phyloP scores from a whole-genome alignment of 805 yeast species.

The Lachancea lanzarotensis region DNA sequence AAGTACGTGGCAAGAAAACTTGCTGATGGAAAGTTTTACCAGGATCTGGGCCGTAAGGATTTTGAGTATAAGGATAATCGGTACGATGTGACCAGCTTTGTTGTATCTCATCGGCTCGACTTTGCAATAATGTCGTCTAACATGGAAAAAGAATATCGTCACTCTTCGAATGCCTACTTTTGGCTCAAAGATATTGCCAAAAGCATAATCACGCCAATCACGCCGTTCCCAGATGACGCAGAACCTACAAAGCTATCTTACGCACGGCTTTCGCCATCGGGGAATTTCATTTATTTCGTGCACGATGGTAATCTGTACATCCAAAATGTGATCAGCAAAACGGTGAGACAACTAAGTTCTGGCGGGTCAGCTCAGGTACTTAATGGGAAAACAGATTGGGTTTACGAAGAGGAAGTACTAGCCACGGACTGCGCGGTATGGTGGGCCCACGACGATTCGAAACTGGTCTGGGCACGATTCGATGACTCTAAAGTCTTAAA shows the following conservation, averaged over 20 bases:
- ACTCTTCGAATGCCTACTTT: constrained; percentile 55
- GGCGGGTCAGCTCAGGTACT: constrained; percentile 49
- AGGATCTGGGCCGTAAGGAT: constrained; percentile 23
- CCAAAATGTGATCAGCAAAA: constrained; percentile 30
- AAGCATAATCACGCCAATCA: constrained; percentile 30
- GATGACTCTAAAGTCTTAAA: constrained; percentile 55
- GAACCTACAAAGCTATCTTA: constrained; percentile 32
- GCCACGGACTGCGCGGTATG: constrained; percentile 53
- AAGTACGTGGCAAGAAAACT: constrained; percentile 30
- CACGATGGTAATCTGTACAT: constrained; percentile 49
- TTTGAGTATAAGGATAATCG: constrained; percentile 39
- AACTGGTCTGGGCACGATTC: constrained; percentile 47
- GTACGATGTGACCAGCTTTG: constrained; percentile 36
- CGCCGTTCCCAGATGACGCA: constrained; percentile 17
- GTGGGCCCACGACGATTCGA: constrained; percentile 65
- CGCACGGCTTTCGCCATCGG: constrained; percentile 57
- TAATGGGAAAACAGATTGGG: constrained; percentile 78
- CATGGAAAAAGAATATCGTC: constrained; percentile 50
- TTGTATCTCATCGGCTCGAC: constrained; percentile 40
- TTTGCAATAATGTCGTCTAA: constrained; percentile 55
- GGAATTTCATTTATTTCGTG: constrained; percentile 50
- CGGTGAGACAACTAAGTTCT: constrained; percentile 21
- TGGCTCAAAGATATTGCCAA: constrained; percentile 52
- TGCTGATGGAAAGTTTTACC: constrained; percentile 19
- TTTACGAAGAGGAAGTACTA: constrained; percentile 75